Evolutionary conservation across 371 early-diverging fungal species (phyloP), one percentile per base, ranked within the genome.

Genomic region (Nosema granulosis): DNA sequence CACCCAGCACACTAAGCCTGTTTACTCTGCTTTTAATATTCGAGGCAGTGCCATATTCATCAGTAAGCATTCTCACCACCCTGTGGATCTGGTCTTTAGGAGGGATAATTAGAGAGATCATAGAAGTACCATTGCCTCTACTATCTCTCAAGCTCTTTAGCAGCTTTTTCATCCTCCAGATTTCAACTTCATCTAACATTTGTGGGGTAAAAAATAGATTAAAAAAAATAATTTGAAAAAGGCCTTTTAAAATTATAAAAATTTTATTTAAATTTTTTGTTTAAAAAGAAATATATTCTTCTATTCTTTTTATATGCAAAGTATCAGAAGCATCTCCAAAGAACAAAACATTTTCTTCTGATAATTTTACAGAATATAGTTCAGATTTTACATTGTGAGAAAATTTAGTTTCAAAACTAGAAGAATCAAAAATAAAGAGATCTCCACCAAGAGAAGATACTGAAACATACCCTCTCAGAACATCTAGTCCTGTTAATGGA

Each of bases 11-110:
- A 43, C 97, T 96, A 38, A 93, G 88, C 65, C 97, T 88, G 87
- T 97, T 99, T 62, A 97, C 98, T 75, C 97, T 92, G 70, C 93
- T 92, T 87, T 99, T 99, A 86, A 99, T 99, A 88, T 99, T 99
- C 82, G 96, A 94, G 20, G 99, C 99, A 29, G 98, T 96, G 72
- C 98, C 98, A 84, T 94, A 94, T 89, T 99, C 99, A 84, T 94
- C 96, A 26, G 95, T 92, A 86, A 97, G 89, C 94, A 96, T 94
- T 84, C 91, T 92, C 34, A 89, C 87, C 11, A 91, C 89, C 79
- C 90, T 90, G 6, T 94, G 88, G 70, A 99, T 90, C 85, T 97
- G 98, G 87, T 92, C 92, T 74, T 86, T 91, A 88, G 81, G 97
- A 65, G 89, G 95, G 76, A 96, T 90, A 74, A 98, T 91, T 52